Percentiles rank a stretch among this genome's conserved stretches.
Conservation (phyloP, 805 yeast species). For the Starmera quercuum region DNA sequence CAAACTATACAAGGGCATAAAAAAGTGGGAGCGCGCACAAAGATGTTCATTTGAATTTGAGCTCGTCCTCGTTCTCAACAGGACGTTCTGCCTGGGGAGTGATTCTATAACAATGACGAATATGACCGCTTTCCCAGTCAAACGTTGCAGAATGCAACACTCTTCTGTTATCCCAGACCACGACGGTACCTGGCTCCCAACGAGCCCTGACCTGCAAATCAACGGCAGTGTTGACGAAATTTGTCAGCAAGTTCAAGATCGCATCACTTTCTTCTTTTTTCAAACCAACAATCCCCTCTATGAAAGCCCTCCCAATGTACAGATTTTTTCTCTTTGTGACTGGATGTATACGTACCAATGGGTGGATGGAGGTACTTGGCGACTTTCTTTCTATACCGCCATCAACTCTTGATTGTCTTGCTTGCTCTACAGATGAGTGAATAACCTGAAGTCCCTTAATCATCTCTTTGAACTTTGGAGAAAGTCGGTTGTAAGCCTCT, state of each 20-base stretch:
- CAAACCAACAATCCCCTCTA: constrained; percentile 61
- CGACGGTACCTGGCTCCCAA: constrained; percentile 67
- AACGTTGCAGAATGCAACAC: constrained; percentile 60
- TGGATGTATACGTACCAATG: constrained; percentile 67
- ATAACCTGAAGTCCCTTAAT: constrained; percentile 56
- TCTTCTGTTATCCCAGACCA: constrained; percentile 75
- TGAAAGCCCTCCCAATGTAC: constrained; percentile 52
- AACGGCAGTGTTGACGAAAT: constrained; percentile 42
- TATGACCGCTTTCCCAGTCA: constrained; percentile 62
- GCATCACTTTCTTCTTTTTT: constrained; percentile 65
- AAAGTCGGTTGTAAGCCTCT: constrained; percentile 66
- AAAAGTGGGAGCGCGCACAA: not conserved
- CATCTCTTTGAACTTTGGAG: constrained; percentile 54
- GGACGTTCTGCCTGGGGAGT: constrained; percentile 74
- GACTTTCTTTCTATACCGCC: constrained; percentile 67
- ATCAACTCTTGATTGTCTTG: constrained; percentile 38
- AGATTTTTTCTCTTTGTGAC: constrained; percentile 56
- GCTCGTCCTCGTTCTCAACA: constrained; percentile 37
- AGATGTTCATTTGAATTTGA: constrained; percentile 5
- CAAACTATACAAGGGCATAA: too few relatives aligned
- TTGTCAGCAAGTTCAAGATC: constrained; percentile 48
- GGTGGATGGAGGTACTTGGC: constrained; percentile 52
- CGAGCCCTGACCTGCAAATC: constrained; percentile 64
- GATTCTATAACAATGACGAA: constrained; percentile 68
- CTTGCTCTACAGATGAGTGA: constrained; percentile 69